phyloP scores from a whole-genome alignment of 2,329 filamentous ascomycete genomes.

The Fusarium dimerum region DNA sequence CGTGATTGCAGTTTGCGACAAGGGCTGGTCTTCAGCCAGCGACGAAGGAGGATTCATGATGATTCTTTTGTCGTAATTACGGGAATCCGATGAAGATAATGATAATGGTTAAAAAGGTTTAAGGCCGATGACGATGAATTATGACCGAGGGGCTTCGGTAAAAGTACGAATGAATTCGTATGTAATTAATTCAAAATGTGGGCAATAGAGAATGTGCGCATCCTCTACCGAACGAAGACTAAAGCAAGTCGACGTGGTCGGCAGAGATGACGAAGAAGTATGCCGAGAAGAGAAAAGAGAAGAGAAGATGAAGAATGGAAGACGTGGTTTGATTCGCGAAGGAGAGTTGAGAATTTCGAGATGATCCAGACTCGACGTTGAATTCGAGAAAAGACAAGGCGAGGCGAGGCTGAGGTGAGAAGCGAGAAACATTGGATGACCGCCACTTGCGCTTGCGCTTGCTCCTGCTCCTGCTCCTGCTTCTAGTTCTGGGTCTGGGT shows the following conservation, averaged over 20 bases:
- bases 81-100: too few relatives aligned
- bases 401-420: neutral
- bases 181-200: neutral
- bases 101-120: too few relatives aligned
- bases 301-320: neutral
- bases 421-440: neutral
- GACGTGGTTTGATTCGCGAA: neutral
- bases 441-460: neutral
- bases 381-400: neutral
- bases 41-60: too few relatives aligned
- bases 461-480: neutral
- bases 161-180: too few relatives aligned
- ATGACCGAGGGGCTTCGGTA: too few relatives aligned
- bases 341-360: neutral
- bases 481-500: neutral
- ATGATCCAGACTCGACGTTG: neutral
- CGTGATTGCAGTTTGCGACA: neutral
- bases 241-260: neutral
- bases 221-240: constrained; percentile 5
- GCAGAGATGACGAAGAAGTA: neutral
- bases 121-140: too few relatives aligned
- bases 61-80: too few relatives aligned
- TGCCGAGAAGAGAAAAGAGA: neutral
- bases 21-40: constrained; percentile 4
- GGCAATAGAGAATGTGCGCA: constrained; percentile 9